Conservation (phyloP, 2,329 filamentous ascomycete genomes). For the Hymenoscyphus occultus region DNA sequence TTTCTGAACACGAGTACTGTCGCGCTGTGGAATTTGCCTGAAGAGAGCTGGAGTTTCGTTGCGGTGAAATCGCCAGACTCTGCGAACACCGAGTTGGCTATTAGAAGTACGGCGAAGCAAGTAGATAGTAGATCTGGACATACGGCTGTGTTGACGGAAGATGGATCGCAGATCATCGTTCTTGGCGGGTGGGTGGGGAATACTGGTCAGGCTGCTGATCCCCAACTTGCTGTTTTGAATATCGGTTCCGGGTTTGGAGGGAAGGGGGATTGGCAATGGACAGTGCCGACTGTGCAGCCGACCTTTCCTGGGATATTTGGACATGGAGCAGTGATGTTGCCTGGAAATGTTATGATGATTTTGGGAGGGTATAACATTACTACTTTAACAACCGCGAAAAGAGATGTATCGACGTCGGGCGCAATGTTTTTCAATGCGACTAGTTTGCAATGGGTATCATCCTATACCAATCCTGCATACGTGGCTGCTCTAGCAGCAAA, state of each 20-base stretch:
- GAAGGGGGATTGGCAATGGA: constrained; percentile 70
- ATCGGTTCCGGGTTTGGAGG: constrained; percentile 72
- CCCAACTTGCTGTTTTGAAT: constrained; percentile 75
- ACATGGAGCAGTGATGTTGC: constrained; percentile 60
- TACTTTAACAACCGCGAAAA: constrained; percentile 27
- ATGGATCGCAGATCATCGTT: constrained; percentile 74
- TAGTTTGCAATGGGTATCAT: constrained; percentile 54
- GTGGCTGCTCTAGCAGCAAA: constrained; percentile 23
- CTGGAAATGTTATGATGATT: constrained; percentile 67
- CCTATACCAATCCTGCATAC: constrained; percentile 50
- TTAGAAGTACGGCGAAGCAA: constrained; percentile 40
- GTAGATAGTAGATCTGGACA: constrained; percentile 82
- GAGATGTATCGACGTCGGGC: constrained; percentile 39
- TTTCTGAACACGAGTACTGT: constrained; percentile 95
- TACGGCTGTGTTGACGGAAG: constrained; percentile 74
- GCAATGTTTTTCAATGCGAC: constrained; percentile 59
- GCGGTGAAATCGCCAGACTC: constrained; percentile 51
- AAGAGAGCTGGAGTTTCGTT: constrained; percentile 83
- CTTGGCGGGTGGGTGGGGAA: constrained; percentile 93
- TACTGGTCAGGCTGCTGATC: constrained; percentile 68
- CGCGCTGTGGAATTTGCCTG: constrained; percentile 81
- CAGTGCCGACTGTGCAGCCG: constrained; percentile 51
- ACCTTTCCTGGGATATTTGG: constrained; percentile 53
- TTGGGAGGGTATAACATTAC: constrained; percentile 59
- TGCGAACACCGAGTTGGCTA: constrained; percentile 54